Base-by-base conservation (phyloP, 108 stramenopile species). In the Bacterosira constricta region DNA sequence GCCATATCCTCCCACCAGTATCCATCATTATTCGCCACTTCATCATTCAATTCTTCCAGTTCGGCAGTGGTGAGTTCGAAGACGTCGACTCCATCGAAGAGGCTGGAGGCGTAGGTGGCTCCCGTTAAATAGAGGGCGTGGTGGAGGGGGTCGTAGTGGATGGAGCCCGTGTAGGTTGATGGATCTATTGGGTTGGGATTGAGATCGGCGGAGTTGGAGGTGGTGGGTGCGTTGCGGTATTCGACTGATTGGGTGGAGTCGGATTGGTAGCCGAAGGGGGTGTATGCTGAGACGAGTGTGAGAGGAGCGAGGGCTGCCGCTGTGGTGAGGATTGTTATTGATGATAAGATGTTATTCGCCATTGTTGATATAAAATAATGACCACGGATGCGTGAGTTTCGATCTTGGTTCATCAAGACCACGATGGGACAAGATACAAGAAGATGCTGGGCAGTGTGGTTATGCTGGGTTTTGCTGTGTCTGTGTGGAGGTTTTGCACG, bases 41-140 rank as follows among this genome's bases (percentile, higher is more conserved):
- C 49, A 18, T 35, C 66, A 25, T 29, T 9, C 6, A n/a, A 37
- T 44, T 36, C 26, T 21, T 41, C 31, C 52, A 42, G 34, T 62
- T 66, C 29, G 3, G 32, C 45, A 66, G 25, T 46, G 25, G 20
- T 27, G 13, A 52, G 38, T 10, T 67, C 53, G 58, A 55, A 71
- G 21, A 41, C 29, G 58, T 79, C 78, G 31, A 31, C 51, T 10
- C 79, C 79, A 53, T 80, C 79, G 29, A 80, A 73, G 66, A 42
- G 32, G 6, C 31, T 26, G 66, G 34, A 26, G 32, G 66, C 52
- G 55, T 63, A 84, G 18, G 83, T 82, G 10, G 51, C 72, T 0
- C 86, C 86, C 13, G 71, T 73, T 35, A 86, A 56, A 32, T 74
- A 79, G 6, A 86, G 42, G 11, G 79, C 70, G 46, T 82, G 81